Conservation (phyloP, 805 yeast species). For the Torulaspora quercuum region DNA sequence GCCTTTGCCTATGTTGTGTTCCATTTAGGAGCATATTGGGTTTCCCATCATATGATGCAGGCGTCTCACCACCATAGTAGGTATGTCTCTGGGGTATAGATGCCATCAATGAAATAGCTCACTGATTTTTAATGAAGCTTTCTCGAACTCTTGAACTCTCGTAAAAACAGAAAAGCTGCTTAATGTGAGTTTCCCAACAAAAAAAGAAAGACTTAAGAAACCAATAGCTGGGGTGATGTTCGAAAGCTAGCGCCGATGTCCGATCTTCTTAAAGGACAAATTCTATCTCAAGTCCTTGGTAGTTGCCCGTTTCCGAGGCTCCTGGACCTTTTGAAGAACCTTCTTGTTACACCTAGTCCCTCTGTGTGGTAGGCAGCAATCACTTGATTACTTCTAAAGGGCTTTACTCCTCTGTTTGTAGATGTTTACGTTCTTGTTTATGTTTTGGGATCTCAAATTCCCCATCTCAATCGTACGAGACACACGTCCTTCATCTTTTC, state of each 20-base stretch:
- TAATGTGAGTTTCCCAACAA: no score
- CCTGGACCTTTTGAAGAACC: no score
- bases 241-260: no score
- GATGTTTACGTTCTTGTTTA: constrained; percentile 3
- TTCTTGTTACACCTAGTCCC: no score
- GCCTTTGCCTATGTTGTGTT: constrained; percentile 25
- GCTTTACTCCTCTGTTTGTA: not conserved
- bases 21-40: constrained; percentile 8
- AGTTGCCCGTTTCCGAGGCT: no score
- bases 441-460: constrained; percentile 1
- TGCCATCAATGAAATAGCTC: constrained; percentile 21
- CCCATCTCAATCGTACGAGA: constrained; percentile 2
- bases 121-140: not conserved
- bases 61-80: constrained; percentile 30
- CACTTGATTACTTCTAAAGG: not conserved
- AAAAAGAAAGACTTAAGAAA: no score
- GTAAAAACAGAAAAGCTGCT: no score
- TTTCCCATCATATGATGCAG: constrained; percentile 6
- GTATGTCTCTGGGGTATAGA: constrained; percentile 32
- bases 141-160: not conserved
- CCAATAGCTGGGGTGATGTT: no score
- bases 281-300: no score
- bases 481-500: constrained; percentile 5
- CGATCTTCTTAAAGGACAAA: no score
- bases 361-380: no score